phyloP scores from a whole-genome alignment of 257 asterid species.

The Cruciata laevipes region DNA sequence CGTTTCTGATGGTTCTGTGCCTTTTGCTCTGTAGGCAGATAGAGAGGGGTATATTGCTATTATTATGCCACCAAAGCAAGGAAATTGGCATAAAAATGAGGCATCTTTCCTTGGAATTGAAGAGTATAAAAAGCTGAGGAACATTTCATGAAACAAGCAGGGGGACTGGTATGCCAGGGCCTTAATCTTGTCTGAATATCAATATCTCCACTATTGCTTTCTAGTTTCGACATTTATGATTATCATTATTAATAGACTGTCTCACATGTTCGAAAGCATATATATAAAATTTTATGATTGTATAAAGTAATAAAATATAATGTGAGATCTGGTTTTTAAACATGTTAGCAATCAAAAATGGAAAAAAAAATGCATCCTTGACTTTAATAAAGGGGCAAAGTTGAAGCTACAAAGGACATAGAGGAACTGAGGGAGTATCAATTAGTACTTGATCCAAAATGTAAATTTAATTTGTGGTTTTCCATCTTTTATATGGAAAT shows the following conservation, averaged over 20 bases:
- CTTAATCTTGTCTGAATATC: neutral
- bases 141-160: neutral
- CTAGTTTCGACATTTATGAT: neutral
- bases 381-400: neutral
- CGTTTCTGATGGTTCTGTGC: neutral
- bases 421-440: neutral
- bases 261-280: neutral
- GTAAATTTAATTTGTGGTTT: neutral
- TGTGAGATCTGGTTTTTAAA: too few species aligned
- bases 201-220: neutral
- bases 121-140: slow-evolving; percentile 40
- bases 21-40: slow-evolving; percentile 47
- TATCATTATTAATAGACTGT: neutral
- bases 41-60: slow-evolving; percentile 92
- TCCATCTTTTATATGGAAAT: neutral
- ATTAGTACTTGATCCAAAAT: too few species aligned
- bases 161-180: slow-evolving; percentile 6
- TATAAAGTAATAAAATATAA: too few species aligned
- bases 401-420: neutral
- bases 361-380: neutral
- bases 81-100: slow-evolving; percentile 77
- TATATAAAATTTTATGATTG: too few species aligned
- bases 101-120: slow-evolving; percentile 49
- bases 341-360: neutral
- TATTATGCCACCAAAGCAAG: slow-evolving; percentile 88